phyloP scores from a whole-genome alignment of 2,329 filamentous ascomycete species.

The Fusarium sp. region DNA sequence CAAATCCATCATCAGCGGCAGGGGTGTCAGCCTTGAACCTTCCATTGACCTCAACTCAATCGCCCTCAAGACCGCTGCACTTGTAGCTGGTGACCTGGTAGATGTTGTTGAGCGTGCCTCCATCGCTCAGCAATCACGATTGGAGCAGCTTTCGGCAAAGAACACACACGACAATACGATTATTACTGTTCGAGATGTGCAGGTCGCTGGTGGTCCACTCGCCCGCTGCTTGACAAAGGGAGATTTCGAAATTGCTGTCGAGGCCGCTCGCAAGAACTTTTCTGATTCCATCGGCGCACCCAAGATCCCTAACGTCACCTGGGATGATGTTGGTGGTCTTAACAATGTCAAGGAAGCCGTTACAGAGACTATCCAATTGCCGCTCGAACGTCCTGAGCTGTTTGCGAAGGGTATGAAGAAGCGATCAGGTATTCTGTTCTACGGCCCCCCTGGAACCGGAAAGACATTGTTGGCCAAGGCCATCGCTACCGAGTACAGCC shows the following conservation, averaged over 20 bases:
- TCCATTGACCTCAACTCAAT: slow-evolving; percentile 87
- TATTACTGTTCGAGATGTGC: slow-evolving; percentile 82
- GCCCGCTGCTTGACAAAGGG: slow-evolving; percentile 81
- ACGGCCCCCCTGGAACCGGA: slow-evolving; percentile 89
- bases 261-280: slow-evolving; percentile 96
- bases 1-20: slow-evolving; percentile 79
- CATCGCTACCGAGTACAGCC: slow-evolving; percentile 91
- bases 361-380: slow-evolving; percentile 94
- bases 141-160: slow-evolving; percentile 75
- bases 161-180: slow-evolving; percentile 50
- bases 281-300: slow-evolving; percentile 96
- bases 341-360: slow-evolving; percentile 97
- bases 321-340: slow-evolving; percentile 94
- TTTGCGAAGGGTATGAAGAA: slow-evolving; percentile 99
- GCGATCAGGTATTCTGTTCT: slow-evolving; percentile 91
- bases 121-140: slow-evolving; percentile 78
- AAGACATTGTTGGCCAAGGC: slow-evolving; percentile 94
- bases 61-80: slow-evolving; percentile 92
- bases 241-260: slow-evolving; percentile 93
- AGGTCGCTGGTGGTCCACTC: slow-evolving; percentile 84
- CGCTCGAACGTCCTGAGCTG: slow-evolving; percentile 88
- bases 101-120: slow-evolving; percentile 93
- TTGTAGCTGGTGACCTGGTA: slow-evolving; percentile 93
- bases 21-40: slow-evolving; percentile 79
- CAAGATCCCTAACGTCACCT: slow-evolving; percentile 96